Base-by-base conservation (phyloP, 2,329 filamentous ascomycete genomes). In the Talaromyces sp. region DNA sequence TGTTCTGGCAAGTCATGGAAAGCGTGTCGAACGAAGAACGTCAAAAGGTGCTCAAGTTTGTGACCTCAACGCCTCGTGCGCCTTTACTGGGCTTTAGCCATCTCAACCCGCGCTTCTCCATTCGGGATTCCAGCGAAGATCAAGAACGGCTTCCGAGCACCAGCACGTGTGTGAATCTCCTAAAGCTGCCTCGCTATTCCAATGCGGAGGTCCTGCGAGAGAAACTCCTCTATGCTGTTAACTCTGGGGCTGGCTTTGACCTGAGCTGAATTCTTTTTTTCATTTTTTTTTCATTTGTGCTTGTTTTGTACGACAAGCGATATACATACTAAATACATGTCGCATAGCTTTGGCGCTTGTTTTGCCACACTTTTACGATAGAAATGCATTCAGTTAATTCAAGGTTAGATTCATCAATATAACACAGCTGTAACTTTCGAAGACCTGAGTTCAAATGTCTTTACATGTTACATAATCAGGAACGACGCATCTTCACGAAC, bases 1-100 rank as follows among this genome's bases (percentile, higher is more conserved):
- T 95, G 56, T 97, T 99, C 79, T 99, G 94, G 94, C 82, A 90
- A 64, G 92, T 96, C 54, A 88, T 99, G 87, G 82, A 85, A 59
- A 79, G 80, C 3, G 83, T 99, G 63, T 81, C 82, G 10, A 92
- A 97, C 68, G 80, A 80, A 24, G 90, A 97, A 72, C 83, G 91
- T 3, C 82, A 92, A 26, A 90, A 92, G 60, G 90, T 99, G 62
- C 82, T 99, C 64, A 96, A 96, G 70, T 99, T 97, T 67, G 94
- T 97, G 53, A 99, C 92, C 5, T 93, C 89, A 29, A 97, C 94
- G 10, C 93, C 94, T 0, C 83, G 94, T 41, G 93, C 92, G 31
- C 94, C 94, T 2, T 78, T 99, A 51, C 78, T 97, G 3, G 94
- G 94, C 0, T 99, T 99, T 71, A 85, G 86, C 19, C 89, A 94